phyloP scores from a whole-genome alignment of 148 eudicot species.

The Nepenthes gracilis region DNA sequence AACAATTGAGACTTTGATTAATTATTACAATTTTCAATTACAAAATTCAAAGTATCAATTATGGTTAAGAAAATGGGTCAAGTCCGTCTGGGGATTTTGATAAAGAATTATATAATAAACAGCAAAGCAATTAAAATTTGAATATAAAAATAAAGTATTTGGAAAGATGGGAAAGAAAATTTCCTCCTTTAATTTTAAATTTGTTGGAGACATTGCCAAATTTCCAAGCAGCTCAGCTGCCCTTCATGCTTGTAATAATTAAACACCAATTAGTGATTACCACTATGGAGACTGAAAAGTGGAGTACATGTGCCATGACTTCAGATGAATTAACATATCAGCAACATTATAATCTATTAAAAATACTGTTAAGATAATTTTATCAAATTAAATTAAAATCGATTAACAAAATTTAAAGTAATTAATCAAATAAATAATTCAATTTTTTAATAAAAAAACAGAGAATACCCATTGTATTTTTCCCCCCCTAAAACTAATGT shows the following conservation, averaged over 20 bases:
- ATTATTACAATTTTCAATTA: slow-evolving; percentile 38
- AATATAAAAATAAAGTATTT: slow-evolving; percentile 15
- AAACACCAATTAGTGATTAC: no score
- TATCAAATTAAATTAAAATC: no score
- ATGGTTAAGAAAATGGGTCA: slow-evolving; percentile 88
- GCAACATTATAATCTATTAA: no score
- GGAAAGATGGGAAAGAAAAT: slow-evolving; percentile 12
- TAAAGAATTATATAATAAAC: slow-evolving; percentile 38
- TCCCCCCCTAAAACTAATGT: no score
- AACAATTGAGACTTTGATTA: slow-evolving; percentile 38
- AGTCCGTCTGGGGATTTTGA: slow-evolving; percentile 91
- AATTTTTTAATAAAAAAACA: no score
- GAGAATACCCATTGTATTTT: no score
- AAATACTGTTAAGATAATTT: no score
- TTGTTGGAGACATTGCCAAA: slow-evolving; percentile 32
- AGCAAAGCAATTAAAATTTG: slow-evolving; percentile 23
- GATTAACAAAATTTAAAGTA: no score
- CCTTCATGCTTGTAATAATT: no score
- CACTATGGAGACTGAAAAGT: no score
- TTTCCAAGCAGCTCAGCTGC: slow-evolving; percentile 16
- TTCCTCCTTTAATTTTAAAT: slow-evolving; percentile 12
- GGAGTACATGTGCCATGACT: neutral
- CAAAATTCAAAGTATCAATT: slow-evolving; percentile 65
- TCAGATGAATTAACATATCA: neutral
- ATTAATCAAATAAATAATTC: no score